phyloP scores from a whole-genome alignment of 179 eudicot species.

The Actinidia polygama region DNA sequence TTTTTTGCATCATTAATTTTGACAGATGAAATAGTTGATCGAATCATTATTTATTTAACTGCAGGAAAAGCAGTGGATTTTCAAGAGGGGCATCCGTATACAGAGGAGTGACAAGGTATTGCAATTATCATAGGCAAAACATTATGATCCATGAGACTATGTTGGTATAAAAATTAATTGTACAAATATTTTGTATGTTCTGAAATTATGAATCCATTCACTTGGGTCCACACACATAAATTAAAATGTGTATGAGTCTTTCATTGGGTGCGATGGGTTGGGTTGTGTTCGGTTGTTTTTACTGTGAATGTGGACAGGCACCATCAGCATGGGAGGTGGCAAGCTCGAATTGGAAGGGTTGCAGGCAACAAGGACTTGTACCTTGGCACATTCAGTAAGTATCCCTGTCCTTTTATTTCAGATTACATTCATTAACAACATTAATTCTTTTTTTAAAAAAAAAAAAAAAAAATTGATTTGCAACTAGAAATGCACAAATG shows the following conservation, averaged over 20 bases:
- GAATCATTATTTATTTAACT: neutral
- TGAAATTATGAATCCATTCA: neutral
- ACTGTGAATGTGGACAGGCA: conserved; percentile 48
- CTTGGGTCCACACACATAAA: neutral
- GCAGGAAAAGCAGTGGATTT: conserved; percentile 87
- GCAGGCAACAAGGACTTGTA: conserved; percentile 92
- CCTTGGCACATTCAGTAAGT: conserved; percentile 86
- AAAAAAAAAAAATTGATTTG: too few species aligned
- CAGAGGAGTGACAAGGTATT: conserved; percentile 84
- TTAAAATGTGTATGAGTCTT: conserved; percentile 11
- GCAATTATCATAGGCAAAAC: too few species aligned
- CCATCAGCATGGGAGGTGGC: conserved; percentile 94
- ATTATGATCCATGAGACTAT: too few species aligned
- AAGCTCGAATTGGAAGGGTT: conserved; percentile 86
- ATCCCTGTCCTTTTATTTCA: too few species aligned
- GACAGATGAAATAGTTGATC: neutral
- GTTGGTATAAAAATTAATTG: too few species aligned
- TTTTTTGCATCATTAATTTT: too few species aligned
- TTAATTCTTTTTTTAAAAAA: too few species aligned
- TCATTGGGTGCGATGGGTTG: neutral
- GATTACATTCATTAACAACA: neutral
- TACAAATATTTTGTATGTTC: neutral
- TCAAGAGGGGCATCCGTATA: conserved; percentile 91
- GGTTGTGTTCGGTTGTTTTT: conserved; percentile 16
- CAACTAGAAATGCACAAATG: too few species aligned